Conservation (phyloP, 192 early-diverging fungal species). For the Pilaira anomala region DNA sequence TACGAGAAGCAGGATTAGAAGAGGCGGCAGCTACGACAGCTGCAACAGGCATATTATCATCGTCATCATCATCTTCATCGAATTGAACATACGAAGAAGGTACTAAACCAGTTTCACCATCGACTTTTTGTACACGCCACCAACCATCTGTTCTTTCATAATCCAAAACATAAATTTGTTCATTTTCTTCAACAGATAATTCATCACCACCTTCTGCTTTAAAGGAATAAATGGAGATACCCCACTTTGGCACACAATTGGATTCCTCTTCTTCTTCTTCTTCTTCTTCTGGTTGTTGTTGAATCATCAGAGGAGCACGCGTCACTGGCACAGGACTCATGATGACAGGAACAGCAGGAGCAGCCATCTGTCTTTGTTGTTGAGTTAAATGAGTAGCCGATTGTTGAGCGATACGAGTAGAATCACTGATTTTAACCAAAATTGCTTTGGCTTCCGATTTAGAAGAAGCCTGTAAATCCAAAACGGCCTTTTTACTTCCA, state of each 20-base stretch:
- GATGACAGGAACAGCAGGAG: slow-evolving; percentile 11
- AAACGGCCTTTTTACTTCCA: slow-evolving; percentile 49
- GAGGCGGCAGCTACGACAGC: slow-evolving; percentile 13
- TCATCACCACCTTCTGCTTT: slow-evolving; percentile 81
- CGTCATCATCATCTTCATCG: slow-evolving; percentile 26
- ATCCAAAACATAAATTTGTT: slow-evolving; percentile 82
- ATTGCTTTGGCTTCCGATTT: slow-evolving; percentile 68
- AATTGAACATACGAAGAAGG: slow-evolving; percentile 77
- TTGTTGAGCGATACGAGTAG: slow-evolving; percentile 48
- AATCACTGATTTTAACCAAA: slow-evolving; percentile 57
- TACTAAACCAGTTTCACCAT: slow-evolving; percentile 69
- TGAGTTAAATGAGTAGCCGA: slow-evolving; percentile 11
- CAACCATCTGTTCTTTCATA: slow-evolving; percentile 80
- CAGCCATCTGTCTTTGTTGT: background rate
- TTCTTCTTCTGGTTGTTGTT: slow-evolving; percentile 23
- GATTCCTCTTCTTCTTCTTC: slow-evolving; percentile 28
- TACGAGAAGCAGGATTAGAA: slow-evolving; percentile 2
- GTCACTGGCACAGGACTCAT: background rate
- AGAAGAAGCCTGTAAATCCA: slow-evolving; percentile 60
- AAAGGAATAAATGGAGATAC: slow-evolving; percentile 78
- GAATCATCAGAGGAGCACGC: background rate
- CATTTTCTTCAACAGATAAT: slow-evolving; percentile 79
- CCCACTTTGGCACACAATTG: slow-evolving; percentile 27
- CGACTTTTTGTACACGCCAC: slow-evolving; percentile 71
- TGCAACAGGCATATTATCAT: slow-evolving; percentile 26